Evolutionary conservation across 2,329 filamentous ascomycete genomes (phyloP).

Genomic region (Paracoccidioides lutzii): DNA sequence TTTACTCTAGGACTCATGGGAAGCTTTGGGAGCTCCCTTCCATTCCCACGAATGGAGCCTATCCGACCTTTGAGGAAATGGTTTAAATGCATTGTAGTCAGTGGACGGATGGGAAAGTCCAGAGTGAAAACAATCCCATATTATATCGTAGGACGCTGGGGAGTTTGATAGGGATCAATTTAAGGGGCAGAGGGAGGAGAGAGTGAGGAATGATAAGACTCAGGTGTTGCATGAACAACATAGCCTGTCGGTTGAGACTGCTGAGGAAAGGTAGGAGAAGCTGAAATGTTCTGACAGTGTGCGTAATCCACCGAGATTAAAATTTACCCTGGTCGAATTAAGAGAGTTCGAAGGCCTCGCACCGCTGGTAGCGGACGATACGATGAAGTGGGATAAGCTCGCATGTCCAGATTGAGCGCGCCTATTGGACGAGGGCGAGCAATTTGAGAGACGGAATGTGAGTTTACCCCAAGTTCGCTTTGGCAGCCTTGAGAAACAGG

Average conservation of each 20-base stretch:
- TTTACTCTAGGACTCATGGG: neutral
- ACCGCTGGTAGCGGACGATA: neutral
- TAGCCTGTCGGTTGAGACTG: neutral
- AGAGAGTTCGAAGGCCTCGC: neutral
- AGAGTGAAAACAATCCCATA: neutral
- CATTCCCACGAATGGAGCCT: neutral
- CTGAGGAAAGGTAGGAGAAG: neutral
- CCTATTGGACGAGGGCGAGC: neutral
- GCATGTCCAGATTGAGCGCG: neutral
- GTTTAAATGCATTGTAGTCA: neutral
- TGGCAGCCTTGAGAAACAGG: neutral
- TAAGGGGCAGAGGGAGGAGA: neutral
- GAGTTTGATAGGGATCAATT: neutral
- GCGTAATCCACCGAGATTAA: neutral
- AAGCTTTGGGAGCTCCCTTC: neutral
- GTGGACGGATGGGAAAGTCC: neutral
- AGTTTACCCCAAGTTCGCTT: neutral
- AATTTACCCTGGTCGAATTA: neutral
- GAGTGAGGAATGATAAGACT: neutral
- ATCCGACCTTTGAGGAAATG: neutral
- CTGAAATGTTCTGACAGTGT: neutral
- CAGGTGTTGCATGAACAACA: neutral
- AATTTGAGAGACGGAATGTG: neutral
- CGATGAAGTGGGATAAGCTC: neutral
- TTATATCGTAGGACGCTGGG: neutral